A percentile compares a stretch with the other conserved stretches of the same genome.
Conservation (phyloP, 768 basidiomycete genomes). For the Tylopilus sp. region DNA sequence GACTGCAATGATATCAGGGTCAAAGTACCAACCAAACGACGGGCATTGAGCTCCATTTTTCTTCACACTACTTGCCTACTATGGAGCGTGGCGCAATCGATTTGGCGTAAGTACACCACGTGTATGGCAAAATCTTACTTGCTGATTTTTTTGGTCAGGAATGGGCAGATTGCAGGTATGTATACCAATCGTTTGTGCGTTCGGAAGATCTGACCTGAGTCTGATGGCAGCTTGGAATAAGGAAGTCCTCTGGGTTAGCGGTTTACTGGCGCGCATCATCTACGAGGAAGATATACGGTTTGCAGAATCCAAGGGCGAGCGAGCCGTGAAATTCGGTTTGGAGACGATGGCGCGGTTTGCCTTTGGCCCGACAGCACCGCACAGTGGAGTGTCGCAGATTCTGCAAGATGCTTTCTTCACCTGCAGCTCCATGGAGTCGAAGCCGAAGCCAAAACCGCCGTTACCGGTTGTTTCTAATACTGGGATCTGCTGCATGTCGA, state of each 20-base stretch:
- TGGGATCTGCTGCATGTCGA: slow-evolving; percentile 3
- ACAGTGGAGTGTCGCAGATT: slow-evolving; percentile 31
- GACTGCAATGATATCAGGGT: slow-evolving; percentile 43
- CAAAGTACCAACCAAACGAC: slow-evolving; percentile 92
- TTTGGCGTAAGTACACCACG: slow-evolving; percentile 62
- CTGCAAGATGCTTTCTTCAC: slow-evolving; percentile 16
- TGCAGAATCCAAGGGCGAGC: not conserved
- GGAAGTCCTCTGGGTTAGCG: no score
- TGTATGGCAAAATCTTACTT: no score
- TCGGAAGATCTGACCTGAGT: no score
- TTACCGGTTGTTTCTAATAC: slow-evolving; percentile 13
- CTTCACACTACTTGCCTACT: slow-evolving; percentile 89
- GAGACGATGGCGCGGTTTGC: slow-evolving; percentile 87
- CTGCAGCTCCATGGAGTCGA: not conserved
- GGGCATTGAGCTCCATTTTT: slow-evolving; percentile 59
- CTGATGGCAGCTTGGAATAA: no score
- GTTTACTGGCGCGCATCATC: slow-evolving; percentile 25
- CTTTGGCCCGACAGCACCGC: slow-evolving; percentile 28
- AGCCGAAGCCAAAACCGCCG: not conserved
- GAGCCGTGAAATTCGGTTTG: slow-evolving; percentile 36
- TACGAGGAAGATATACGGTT: slow-evolving; percentile 70
- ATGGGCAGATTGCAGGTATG: no score
- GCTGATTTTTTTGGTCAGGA: no score
- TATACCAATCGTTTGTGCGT: no score
- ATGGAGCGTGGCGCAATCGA: slow-evolving; percentile 93